Conservation (phyloP, 2,329 filamentous ascomycete genomes). For the Nigrospora osmanthi region DNA sequence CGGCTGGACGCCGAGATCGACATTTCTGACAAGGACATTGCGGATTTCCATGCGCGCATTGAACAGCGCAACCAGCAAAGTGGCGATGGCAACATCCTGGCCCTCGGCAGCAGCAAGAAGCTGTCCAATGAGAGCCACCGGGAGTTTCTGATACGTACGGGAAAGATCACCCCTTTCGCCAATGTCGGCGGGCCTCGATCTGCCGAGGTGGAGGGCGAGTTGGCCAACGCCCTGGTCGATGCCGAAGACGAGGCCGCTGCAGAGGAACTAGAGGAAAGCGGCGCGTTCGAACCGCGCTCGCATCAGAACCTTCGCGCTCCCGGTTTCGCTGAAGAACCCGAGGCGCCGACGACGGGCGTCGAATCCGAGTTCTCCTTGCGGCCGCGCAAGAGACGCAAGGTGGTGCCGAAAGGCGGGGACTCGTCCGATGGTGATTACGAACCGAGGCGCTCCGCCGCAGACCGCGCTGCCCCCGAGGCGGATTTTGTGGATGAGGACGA, state of each 20-base stretch:
- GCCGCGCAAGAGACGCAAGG: conserved; percentile 47
- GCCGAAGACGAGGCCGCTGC: conserved; percentile 66
- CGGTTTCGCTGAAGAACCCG: conserved; percentile 54
- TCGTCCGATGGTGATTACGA: conserved; percentile 38
- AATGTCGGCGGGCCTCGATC: conserved; percentile 60
- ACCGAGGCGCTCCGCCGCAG: conserved; percentile 18
- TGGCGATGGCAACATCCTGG: conserved; percentile 29
- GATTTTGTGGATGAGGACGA: conserved; percentile 25
- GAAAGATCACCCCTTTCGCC: conserved; percentile 95
- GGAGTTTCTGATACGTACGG: conserved; percentile 88
- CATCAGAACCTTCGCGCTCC: conserved; percentile 69
- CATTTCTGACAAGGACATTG: conserved; percentile 62
- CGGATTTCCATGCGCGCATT: conserved; percentile 75
- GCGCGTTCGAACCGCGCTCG: conserved; percentile 45
- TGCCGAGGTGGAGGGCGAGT: conserved; percentile 55
- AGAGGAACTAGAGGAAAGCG: conserved; percentile 36
- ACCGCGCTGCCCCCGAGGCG: conserved; percentile 16
- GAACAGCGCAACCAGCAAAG: conserved; percentile 57
- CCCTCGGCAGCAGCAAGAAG: conserved; percentile 44
- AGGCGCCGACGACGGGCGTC: conserved; percentile 20
- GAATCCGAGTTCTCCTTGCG: conserved; percentile 50
- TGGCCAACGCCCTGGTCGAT: conserved; percentile 73
- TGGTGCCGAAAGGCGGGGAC: conserved; percentile 20
- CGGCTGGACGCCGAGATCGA: conserved; percentile 58
- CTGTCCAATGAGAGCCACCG: conserved; percentile 75